Evolutionary conservation across 345 rosid genomes (phyloP), one percentile per base, ranked within the genome.

Genomic region (Euphorbia pulcherrima): DNA sequence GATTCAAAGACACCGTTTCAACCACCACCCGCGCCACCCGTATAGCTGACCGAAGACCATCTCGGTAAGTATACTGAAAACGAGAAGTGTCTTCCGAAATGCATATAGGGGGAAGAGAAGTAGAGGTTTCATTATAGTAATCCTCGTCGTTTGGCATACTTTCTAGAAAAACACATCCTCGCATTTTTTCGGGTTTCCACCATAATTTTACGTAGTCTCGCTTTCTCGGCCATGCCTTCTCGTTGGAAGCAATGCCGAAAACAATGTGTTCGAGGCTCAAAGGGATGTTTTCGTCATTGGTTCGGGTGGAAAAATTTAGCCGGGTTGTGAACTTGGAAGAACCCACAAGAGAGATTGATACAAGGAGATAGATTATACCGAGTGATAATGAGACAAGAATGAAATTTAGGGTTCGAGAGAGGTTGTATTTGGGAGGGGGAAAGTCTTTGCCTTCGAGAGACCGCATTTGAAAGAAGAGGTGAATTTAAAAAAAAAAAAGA

Each of bases 111-210:
- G 94, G 98, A 64, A 89, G 79, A 41, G 82, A 68, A 4, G 71
- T 35, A 1, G 66, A 46, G 11, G 26, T 40, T 11, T 74, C 72
- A 2, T 60, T 54, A 10, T 62, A 60, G 2, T 70, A 35, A 11
- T 67, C 78, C 5, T 68, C 47, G 51, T 66, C 70, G 0, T 35
- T 58, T 0, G 79, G 84, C 60, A 40, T 9, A 75, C 50, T 61
- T 17, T 92, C 96, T 41, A 90, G 70, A 65, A 87, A 93, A 7
- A 88, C 97, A 17, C 92, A 89, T 14, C 97, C 98, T 14, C 85
- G 77, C 90, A 84, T 90, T 58, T 65, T 72, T 1, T 60, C 40
- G 6, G 84, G 75, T 50, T 81, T 76, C 96, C 97, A 93, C 98
- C 97, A 90, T 35, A 85, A 84, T 77, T 82, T 83, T 17, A 85